A percentile compares a stretch with the other conserved stretches of the same genome.
Evolutionary conservation across 2,329 filamentous ascomycete genomes (phyloP).

Genomic region (Arthrobotrys sphaeroides): DNA sequence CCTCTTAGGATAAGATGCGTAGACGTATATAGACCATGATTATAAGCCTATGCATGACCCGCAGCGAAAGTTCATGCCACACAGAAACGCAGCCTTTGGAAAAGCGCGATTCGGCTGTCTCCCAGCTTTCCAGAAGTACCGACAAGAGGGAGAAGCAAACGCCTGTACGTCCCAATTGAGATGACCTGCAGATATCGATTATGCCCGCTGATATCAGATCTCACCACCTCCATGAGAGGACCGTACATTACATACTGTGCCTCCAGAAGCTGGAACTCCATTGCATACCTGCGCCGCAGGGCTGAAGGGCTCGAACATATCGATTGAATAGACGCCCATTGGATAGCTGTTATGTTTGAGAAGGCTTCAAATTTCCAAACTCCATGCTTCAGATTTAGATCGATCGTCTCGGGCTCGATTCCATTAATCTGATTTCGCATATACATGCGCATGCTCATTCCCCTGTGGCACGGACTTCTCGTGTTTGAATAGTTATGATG

Average conservation of each 20-base stretch:
- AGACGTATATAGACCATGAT: constrained; percentile 40
- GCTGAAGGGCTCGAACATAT: constrained; percentile 11
- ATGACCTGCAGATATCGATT: constrained; percentile 52
- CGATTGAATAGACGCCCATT: neutral
- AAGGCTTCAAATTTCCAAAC: constrained; percentile 28
- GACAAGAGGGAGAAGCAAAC: neutral
- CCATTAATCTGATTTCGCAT: constrained; percentile 27
- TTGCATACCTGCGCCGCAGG: constrained; percentile 13
- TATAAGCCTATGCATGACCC: constrained; percentile 46
- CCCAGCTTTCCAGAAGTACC: neutral
- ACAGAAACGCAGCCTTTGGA: constrained; percentile 38
- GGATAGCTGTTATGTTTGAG: constrained; percentile 1
- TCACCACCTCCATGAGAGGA: constrained; percentile 27
- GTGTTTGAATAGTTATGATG: constrained; percentile 4
- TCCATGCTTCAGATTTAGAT: constrained; percentile 20
- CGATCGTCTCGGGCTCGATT: constrained; percentile 22
- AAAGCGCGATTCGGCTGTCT: constrained; percentile 31
- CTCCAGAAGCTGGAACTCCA: neutral
- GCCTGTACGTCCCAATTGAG: constrained; percentile 43
- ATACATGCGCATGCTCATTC: constrained; percentile 20
- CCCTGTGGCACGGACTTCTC: constrained; percentile 19
- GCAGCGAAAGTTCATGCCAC: constrained; percentile 49
- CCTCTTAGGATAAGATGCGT: constrained; percentile 41
- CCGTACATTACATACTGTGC: constrained; percentile 7
- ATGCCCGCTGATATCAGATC: constrained; percentile 54